Evolutionary conservation across 2,329 filamentous ascomycete genomes (phyloP).

Genomic region (Canariomyces notabilis): DNA sequence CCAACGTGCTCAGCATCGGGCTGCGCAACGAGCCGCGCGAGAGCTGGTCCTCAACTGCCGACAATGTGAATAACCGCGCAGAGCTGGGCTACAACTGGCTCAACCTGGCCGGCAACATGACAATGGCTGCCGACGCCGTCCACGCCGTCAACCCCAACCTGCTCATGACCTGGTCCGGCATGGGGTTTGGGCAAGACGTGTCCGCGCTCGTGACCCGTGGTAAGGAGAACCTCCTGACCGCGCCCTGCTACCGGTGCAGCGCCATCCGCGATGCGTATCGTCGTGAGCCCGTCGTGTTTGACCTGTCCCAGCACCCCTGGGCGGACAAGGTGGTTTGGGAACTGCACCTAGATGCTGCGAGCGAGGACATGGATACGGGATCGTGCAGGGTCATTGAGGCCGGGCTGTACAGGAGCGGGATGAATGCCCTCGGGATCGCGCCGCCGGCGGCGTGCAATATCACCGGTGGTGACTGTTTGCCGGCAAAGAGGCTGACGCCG

Average conservation of each 20-base stretch:
- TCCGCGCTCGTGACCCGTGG: constrained; percentile 34
- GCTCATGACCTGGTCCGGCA: constrained; percentile 44
- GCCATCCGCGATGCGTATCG: not conserved
- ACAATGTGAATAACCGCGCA: too few relatives aligned
- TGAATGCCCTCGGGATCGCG: constrained; percentile 33
- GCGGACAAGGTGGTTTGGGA: not conserved
- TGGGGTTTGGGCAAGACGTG: constrained; percentile 44
- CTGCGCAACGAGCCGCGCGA: constrained; percentile 38
- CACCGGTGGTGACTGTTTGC: constrained; percentile 31
- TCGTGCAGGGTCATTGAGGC: not conserved
- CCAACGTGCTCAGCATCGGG: constrained; percentile 37
- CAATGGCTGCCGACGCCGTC: constrained; percentile 38
- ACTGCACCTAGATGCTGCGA: not conserved
- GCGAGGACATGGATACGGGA: not conserved
- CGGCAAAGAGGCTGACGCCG: constrained; percentile 38
- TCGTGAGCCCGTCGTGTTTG: not conserved
- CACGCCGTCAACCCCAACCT: constrained; percentile 41
- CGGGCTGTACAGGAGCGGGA: not conserved
- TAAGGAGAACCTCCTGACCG: constrained; percentile 36
- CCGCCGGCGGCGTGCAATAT: constrained; percentile 38
- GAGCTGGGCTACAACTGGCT: constrained; percentile 41
- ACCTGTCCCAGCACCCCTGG: not conserved
- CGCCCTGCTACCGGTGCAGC: not conserved
- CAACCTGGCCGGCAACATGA: constrained; percentile 41
- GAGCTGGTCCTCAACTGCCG: constrained; percentile 13